Base-by-base conservation (phyloP, 768 basidiomycete genomes). In the Naganishia antarctica region DNA sequence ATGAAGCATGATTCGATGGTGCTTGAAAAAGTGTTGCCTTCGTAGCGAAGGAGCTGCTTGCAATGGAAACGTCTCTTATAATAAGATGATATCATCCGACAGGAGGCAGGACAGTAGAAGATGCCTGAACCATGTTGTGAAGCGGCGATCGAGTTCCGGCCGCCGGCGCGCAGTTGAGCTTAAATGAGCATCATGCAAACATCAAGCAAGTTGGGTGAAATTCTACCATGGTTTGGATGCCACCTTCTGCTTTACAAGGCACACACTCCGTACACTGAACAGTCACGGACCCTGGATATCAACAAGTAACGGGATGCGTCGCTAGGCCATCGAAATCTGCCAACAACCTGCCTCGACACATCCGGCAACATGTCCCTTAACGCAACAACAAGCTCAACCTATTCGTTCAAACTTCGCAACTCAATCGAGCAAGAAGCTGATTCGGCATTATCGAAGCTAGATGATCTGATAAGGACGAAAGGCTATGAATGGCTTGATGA, bases 401-500 rank as follows among this genome's bases (percentile, higher is more conserved):
- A 71, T 51, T 68, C 71, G 4, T 69, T 70, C 61, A 68, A 70
- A 31, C 64, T 76, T 4, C 67, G 70, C 26, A 59, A 62, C 44
- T 68, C 63, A 16, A 48, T 77, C 37, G 47, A 67, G 31, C 51
- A 60, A 8, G 71, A 69, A 25, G 72, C 72, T 7, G 63, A 64
- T 25, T 45, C 60, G 16, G 66, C 63, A 4, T 46, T 77, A 43
- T 60, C 68, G 4, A 60, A 62, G 44, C 66, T 77, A 47, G 71
- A 70, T 50, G 64, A 69, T n/a, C 66, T 68, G 23, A 74, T 77
- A 31, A 65, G 66, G n/a, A 65, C 62, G 1, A 53, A 67, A n/a
- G 76, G 76, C 18, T 75, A 75, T 67, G 70, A 61, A 23, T 77
- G 76, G 76, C 64, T 77, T 13, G 70, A 77, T 62, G 71, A 65